These are phyloP conservation scores for Astrephomene gubernaculifera DNA, from an alignment of 139 green algal species.

Conservation along the genomic window DNA sequence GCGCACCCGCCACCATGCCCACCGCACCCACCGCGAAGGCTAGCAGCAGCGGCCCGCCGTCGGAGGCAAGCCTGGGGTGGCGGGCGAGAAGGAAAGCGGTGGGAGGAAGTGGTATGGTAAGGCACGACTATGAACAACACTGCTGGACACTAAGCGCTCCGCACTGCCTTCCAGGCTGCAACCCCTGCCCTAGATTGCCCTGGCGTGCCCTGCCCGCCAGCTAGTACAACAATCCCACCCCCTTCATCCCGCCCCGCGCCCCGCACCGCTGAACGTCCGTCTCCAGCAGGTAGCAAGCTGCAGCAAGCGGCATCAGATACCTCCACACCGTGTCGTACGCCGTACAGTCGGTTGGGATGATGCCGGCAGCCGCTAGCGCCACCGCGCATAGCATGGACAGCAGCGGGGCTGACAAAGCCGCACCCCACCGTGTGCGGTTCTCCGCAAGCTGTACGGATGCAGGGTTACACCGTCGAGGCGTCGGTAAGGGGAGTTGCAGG, in stretches of 20 bases:
- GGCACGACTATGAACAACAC: no score
- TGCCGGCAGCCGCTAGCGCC: conserved; percentile 26
- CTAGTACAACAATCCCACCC: no score
- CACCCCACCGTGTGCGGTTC: conserved; percentile 23
- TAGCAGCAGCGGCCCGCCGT: conserved; percentile 55
- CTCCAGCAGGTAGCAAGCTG: conserved; percentile 77
- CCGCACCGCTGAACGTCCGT: conserved; percentile 63
- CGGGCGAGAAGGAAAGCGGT: not conserved
- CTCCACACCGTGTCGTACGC: conserved; percentile 39
- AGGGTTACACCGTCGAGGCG: no score
- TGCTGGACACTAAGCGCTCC: no score
- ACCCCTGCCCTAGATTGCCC: not conserved
- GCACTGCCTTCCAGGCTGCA: not conserved
- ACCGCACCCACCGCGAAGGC: conserved; percentile 72
- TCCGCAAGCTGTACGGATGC: no score
- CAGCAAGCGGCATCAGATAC: conserved; percentile 70
- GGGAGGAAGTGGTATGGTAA: no score
- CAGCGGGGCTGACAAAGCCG: conserved; percentile 33
- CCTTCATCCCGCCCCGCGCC: no score
- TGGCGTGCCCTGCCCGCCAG: no score
- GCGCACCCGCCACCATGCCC: conserved; percentile 62
- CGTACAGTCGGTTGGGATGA: conserved; percentile 46
- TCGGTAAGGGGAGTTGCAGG: no score
- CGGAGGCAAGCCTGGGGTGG: conserved; percentile 47
- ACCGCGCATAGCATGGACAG: conserved; percentile 48